Base-by-base conservation (phyloP, 169 alveolate species). In the Theileria parva region DNA sequence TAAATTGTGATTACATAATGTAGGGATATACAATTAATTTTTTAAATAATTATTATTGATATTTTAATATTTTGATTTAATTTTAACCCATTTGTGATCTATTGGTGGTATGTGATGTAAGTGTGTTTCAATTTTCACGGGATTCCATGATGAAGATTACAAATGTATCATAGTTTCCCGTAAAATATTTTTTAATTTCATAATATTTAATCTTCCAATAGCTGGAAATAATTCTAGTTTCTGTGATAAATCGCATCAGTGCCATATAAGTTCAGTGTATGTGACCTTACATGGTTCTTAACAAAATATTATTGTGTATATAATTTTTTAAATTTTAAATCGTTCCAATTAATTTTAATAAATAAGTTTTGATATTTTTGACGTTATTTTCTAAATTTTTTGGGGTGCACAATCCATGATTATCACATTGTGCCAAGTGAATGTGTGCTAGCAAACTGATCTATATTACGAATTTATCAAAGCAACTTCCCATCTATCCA, bases 401-500 rank as follows among this genome's bases (percentile, higher is more conserved):
- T 21, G 23, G 51, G 77, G 77, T 68, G 77, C 77, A 68, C 77
- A 68, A 68, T n/a, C 48, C n/a, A 30, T 32, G 77, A 8, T 21
- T 63, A 50, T 15, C 7, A 7, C 77, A 68, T 68, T 28, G 77
- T 68, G 77, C 77, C 77, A 68, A 19, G 71, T 68, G 77, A 50
- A 51, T 68, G 77, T 68, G 77, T 68, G 77, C 77, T 68, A 68
- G 23, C 71, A 28, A 21, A n/a, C 53, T 63, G 32, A 63, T 63
- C 53, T 7, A 63, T 63, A 17, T 63, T 63, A 21, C 53, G 25
- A 30, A 1, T 17, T 28, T 63, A 25, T 28, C 11, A 23, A 13
- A 30, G 32, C 25, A 63, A 63, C 71, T 63, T 25, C 71, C 71
- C 6, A 15, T 63, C 23, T 63, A 28, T 63, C 53, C 32, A 21